Conservation (phyloP, 1,284 basidiomycete genomes). For the Melampsora larici-populina region DNA sequence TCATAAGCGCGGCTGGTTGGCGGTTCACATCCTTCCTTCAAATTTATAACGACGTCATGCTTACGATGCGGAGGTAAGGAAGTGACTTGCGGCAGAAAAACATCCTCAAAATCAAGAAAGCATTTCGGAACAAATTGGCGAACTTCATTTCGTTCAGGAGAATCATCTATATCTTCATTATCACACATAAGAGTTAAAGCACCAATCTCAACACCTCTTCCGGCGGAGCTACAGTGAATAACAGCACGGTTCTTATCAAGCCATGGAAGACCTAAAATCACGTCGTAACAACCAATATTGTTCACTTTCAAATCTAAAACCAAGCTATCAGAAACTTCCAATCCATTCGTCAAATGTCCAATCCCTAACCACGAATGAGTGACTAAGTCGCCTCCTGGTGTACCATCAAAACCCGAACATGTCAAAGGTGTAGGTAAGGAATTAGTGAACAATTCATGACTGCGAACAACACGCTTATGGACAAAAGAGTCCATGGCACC, state of each 20-base stretch:
- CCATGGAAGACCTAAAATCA: too few relatives aligned
- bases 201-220: too few relatives aligned
- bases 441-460: background rate
- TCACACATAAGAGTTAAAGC: too few relatives aligned
- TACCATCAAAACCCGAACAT: constrained; percentile 8
- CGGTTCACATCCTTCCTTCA: background rate
- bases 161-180: too few relatives aligned
- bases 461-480: background rate
- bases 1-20: background rate
- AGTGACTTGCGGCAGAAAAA: background rate
- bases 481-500: constrained; percentile 11
- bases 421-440: background rate
- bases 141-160: background rate
- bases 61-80: background rate
- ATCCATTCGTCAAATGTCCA: too few relatives aligned
- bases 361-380: background rate
- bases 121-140: background rate
- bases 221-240: too few relatives aligned
- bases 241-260: background rate
- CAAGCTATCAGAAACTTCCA: background rate
- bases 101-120: background rate
- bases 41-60: background rate
- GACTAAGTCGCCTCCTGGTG: background rate
- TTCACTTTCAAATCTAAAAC: background rate
- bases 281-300: background rate